Percentiles rank a stretch among this genome's conserved stretches.
These are phyloP conservation scores for Chaetomiaceae sp. DNA, from an alignment of 2,329 filamentous ascomycete genomes.

Conservation along the genomic window DNA sequence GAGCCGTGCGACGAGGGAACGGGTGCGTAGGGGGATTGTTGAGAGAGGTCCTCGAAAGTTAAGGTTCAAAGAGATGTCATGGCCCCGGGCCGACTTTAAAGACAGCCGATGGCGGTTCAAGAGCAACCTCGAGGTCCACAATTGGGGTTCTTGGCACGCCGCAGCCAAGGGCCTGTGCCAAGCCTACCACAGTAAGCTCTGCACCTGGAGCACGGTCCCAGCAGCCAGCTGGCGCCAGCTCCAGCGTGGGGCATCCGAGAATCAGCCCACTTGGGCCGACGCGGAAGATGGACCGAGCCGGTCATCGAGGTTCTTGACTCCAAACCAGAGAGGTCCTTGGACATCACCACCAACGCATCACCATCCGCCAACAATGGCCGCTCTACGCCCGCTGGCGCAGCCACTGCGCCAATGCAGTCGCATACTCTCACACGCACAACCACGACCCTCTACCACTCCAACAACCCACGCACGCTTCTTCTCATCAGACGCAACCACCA, in stretches of 20 bases:
- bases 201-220: neutral
- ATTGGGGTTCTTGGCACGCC: slow-evolving; percentile 7
- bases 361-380: slow-evolving; percentile 1
- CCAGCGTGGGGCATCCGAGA: slow-evolving; percentile 4
- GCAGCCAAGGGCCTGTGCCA: neutral
- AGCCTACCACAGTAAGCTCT: neutral
- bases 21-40: neutral
- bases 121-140: neutral
- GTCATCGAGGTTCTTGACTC: slow-evolving; percentile 12
- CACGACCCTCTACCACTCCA: neutral
- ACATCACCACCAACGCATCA: neutral
- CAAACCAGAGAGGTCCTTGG: neutral
- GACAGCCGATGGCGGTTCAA: neutral
- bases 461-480: neutral
- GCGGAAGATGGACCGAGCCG: neutral
- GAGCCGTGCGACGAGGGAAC: neutral
- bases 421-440: slow-evolving; percentile 1
- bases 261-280: slow-evolving; percentile 11
- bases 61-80: neutral
- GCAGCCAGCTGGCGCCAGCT: neutral
- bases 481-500: neutral
- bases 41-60: neutral
- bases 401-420: neutral
- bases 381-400: neutral
- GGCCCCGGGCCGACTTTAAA: no score